These are phyloP conservation scores for Trypanosoma boissoni DNA, from an alignment of 208 protist genomes.

Conservation along the genomic window DNA sequence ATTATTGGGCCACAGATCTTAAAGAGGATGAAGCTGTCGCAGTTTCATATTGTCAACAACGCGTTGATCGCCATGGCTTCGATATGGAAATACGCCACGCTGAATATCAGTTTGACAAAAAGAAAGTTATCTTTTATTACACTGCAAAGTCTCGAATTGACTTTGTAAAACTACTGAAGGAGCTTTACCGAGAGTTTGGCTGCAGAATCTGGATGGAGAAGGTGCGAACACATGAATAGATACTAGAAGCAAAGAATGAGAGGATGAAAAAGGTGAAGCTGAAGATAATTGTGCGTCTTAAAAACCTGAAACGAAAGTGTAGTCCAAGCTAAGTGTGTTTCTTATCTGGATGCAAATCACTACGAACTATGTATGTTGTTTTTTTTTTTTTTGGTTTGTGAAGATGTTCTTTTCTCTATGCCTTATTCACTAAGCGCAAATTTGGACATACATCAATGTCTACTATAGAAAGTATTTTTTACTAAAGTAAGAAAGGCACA, in stretches of 20 bases:
- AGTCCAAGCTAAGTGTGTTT: background rate
- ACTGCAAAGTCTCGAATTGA: conserved; percentile 66
- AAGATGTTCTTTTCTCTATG: too few species aligned
- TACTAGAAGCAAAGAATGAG: background rate
- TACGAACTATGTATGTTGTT: background rate
- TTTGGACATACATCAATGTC: background rate
- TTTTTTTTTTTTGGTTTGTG: too few species aligned
- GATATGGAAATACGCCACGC: conserved; percentile 83
- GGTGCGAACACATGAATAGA: conserved; percentile 36
- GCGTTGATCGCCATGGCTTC: conserved; percentile 51
- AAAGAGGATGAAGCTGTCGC: conserved; percentile 78
- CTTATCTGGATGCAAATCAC: background rate
- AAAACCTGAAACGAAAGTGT: background rate
- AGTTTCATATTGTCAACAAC: conserved; percentile 60
- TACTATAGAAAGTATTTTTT: background rate
- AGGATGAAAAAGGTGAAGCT: conserved; percentile 2
- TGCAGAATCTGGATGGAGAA: conserved; percentile 93
- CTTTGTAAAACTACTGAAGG: conserved; percentile 80
- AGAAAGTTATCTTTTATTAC: conserved; percentile 93
- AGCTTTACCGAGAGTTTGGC: conserved; percentile 82
- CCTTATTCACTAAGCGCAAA: too few species aligned
- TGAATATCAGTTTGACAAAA: conserved; percentile 92
- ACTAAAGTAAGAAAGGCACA: too few species aligned
- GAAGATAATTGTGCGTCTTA: background rate
- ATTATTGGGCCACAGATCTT: conserved; percentile 81